Evolutionary conservation across 1,284 basidiomycete genomes (phyloP).

Genomic region (Thecaphora thlaspeos): DNA sequence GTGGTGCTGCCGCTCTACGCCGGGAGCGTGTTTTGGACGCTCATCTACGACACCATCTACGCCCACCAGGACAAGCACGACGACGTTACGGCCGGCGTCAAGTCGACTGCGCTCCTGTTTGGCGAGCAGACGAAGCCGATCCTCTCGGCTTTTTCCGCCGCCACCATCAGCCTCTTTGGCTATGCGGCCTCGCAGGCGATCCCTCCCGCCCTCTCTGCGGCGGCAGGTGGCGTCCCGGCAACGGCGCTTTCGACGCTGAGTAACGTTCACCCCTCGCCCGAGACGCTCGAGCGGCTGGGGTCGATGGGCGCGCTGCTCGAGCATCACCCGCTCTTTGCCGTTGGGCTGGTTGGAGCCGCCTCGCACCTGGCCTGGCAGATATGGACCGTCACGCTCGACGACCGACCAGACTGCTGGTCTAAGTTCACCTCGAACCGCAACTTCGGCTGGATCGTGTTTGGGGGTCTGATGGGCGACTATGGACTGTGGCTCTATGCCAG

Average conservation of each 20-base stretch:
- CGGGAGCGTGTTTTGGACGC: conserved; percentile 86
- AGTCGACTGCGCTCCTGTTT: conserved; percentile 90
- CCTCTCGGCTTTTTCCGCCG: conserved; percentile 71
- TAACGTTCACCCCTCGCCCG: neutral
- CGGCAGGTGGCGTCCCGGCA: neutral
- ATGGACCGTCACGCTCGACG: conserved; percentile 69
- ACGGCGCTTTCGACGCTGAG: neutral
- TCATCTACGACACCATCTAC: conserved; percentile 97
- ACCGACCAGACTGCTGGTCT: conserved; percentile 81
- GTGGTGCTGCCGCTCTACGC: conserved; percentile 77
- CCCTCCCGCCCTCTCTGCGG: conserved; percentile 7
- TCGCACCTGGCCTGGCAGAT: conserved; percentile 80
- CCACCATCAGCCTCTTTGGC: conserved; percentile 73
- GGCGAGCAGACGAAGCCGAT: conserved; percentile 70
- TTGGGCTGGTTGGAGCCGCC: conserved; percentile 72
- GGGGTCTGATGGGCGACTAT: conserved; percentile 79
- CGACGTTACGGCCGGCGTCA: conserved; percentile 84
- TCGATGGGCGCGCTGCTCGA: conserved; percentile 9
- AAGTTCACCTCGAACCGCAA: conserved; percentile 86
- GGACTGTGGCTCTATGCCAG: conserved; percentile 24
- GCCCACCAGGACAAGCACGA: conserved; percentile 98
- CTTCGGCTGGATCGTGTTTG: conserved; percentile 84
- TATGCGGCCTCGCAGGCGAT: conserved; percentile 62
- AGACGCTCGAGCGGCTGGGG: conserved; percentile 8
- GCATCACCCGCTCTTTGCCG: conserved; percentile 69